phyloP scores from a whole-genome alignment of 106 monocot species.

The Platanthera guangdongensis region DNA sequence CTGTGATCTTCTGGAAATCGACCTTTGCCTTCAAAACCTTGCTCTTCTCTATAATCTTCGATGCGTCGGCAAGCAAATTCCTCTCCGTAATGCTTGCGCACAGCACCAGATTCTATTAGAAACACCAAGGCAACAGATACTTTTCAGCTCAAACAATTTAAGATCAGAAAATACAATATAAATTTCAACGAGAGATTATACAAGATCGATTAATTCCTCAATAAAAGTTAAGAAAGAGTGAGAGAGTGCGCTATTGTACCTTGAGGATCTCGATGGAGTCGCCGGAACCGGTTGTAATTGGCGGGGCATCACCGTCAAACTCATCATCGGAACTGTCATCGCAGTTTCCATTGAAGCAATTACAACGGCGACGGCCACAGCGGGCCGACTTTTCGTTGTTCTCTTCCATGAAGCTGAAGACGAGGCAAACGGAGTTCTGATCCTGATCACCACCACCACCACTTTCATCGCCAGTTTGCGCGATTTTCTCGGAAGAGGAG shows the following conservation, averaged over 20 bases:
- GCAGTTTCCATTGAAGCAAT: constrained; percentile 74
- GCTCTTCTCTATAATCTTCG: constrained; percentile 29
- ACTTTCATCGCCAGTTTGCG: constrained; percentile 6
- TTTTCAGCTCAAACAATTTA: constrained; percentile 1
- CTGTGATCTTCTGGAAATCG: constrained; percentile 19
- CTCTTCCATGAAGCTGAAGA: constrained; percentile 78
- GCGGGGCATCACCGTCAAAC: constrained; percentile 6
- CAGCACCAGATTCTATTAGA: constrained; percentile 22
- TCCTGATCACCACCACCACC: constrained; percentile 33
- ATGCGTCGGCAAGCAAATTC: constrained; percentile 52
- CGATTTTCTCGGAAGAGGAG: constrained; percentile 24
- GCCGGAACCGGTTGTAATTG: not conserved
- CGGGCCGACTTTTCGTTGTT: constrained; percentile 21
- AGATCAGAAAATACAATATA: not conserved
- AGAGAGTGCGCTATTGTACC: constrained; percentile 12
- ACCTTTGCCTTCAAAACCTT: constrained; percentile 16
- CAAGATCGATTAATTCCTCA: not conserved
- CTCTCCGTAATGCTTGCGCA: constrained; percentile 46
- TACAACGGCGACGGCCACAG: constrained; percentile 54
- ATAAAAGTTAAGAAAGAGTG: not conserved
- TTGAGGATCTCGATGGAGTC: constrained; percentile 46
- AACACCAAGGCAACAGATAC: not conserved
- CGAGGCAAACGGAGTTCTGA: constrained; percentile 75
- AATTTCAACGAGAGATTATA: not conserved
- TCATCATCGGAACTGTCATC: constrained; percentile 71